These are phyloP conservation scores for Ceratobasidium sp. DNA, from an alignment of 1,284 basidiomycete species.

Conservation along the genomic window DNA sequence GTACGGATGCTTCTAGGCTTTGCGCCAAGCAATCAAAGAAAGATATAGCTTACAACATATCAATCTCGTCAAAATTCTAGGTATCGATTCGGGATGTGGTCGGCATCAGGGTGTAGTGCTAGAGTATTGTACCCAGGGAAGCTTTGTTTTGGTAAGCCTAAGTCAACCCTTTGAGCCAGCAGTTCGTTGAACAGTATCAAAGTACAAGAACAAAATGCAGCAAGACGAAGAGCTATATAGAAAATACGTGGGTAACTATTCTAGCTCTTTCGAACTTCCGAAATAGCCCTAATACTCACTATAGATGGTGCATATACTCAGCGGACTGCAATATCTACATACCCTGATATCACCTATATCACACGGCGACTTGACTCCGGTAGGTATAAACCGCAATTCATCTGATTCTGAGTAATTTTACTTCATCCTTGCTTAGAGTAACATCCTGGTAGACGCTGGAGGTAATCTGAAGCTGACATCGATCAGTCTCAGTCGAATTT, in stretches of 20 bases:
- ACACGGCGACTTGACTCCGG: constrained; percentile 36
- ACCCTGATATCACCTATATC: neutral
- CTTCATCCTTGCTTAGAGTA: neutral
- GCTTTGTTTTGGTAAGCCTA: neutral
- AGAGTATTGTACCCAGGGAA: constrained; percentile 22
- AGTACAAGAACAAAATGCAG: constrained; percentile 29
- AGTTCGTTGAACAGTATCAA: too few species aligned
- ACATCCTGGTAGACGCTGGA: constrained; percentile 18
- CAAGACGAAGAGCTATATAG: constrained; percentile 19
- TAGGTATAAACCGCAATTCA: neutral
- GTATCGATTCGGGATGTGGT: constrained; percentile 11
- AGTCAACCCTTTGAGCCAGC: neutral
- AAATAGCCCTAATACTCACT: too few species aligned
- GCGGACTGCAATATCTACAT: constrained; percentile 24
- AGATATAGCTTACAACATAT: constrained; percentile 10
- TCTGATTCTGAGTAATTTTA: neutral
- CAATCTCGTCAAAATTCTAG: constrained; percentile 15
- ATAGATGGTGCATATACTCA: constrained; percentile 8
- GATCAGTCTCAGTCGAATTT: constrained; percentile 8
- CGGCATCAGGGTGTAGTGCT: neutral
- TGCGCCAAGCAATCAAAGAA: constrained; percentile 6
- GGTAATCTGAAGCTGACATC: constrained; percentile 30
- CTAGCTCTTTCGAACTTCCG: too few species aligned
- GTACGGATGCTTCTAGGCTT: neutral
- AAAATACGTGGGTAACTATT: neutral